Percentiles rank a stretch among this genome's conserved stretches.
These are phyloP conservation scores for Phaeotremella skinneri DNA, from an alignment of 768 basidiomycete species.

Conservation along the genomic window DNA sequence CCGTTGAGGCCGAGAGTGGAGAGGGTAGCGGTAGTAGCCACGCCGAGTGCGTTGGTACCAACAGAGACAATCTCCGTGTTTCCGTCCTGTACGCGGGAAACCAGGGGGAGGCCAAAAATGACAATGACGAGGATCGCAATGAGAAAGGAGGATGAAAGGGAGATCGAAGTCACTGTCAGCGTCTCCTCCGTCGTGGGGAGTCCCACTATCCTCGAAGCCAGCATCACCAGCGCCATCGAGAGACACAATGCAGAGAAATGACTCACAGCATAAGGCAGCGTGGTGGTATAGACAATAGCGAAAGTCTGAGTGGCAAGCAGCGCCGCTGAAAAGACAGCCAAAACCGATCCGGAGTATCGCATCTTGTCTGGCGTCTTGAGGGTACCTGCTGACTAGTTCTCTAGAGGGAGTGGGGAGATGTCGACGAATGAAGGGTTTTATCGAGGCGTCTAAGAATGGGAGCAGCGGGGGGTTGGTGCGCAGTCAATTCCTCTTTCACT, in stretches of 20 bases:
- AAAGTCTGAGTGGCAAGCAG: neutral
- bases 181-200: too few relatives aligned
- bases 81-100: constrained; percentile 26
- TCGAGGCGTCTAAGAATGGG: neutral
- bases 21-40: neutral
- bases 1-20: neutral
- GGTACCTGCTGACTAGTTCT: neutral
- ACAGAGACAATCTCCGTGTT: constrained; percentile 38
- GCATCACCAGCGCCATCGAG: too few relatives aligned
- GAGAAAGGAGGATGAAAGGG: neutral
- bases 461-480: neutral
- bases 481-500: neutral
- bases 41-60: constrained; percentile 30
- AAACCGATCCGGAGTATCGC: neutral
- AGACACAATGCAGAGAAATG: neutral
- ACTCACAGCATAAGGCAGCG: constrained; percentile 33
- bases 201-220: too few relatives aligned
- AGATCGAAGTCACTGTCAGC: too few relatives aligned
- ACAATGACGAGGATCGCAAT: neutral
- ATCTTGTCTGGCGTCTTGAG: neutral
- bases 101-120: neutral
- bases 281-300: constrained; percentile 15
- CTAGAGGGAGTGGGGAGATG: neutral
- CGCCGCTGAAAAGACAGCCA: neutral
- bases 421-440: neutral